Percentiles rank a stretch among this genome's conserved stretches.
These are phyloP conservation scores for Eutrema japonicum DNA, from an alignment of 345 rosid species.

Conservation along the genomic window DNA sequence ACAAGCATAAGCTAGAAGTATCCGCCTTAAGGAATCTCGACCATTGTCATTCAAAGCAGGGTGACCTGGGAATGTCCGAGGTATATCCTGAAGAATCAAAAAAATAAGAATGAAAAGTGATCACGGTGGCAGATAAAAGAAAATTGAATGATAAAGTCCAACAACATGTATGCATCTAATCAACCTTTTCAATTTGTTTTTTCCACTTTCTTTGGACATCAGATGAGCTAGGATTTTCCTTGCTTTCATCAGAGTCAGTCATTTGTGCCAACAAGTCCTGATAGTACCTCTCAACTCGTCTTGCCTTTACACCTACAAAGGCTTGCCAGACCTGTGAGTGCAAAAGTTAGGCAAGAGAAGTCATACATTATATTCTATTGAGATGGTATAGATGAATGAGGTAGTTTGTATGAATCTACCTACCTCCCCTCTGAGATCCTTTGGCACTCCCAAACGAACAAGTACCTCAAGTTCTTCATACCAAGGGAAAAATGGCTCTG, in stretches of 20 bases:
- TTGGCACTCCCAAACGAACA: constrained; percentile 94
- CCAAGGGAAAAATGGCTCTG: constrained; percentile 63
- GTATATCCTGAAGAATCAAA: constrained; percentile 74
- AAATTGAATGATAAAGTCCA: constrained; percentile 50
- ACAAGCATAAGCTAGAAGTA: constrained; percentile 86
- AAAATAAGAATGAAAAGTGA: constrained; percentile 47
- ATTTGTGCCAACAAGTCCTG: constrained; percentile 74
- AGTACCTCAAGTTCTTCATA: constrained; percentile 84
- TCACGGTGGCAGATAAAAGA: constrained; percentile 52
- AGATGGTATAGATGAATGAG: constrained; percentile 24
- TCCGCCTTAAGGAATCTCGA: constrained; percentile 84
- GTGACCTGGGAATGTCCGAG: constrained; percentile 94
- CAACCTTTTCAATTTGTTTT: constrained; percentile 98
- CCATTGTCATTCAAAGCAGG: constrained; percentile 92
- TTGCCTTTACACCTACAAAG: constrained; percentile 85
- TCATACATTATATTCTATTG: background rate
- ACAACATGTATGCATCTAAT: constrained; percentile 56
- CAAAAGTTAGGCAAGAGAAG: constrained; percentile 28
- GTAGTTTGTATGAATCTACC: constrained; percentile 22
- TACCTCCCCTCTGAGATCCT: constrained; percentile 96
- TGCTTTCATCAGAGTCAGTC: constrained; percentile 50
- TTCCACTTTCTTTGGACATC: constrained; percentile 63
- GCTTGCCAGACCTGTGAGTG: constrained; percentile 91
- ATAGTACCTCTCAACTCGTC: constrained; percentile 79
- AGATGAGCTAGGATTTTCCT: constrained; percentile 46